These are phyloP conservation scores for Adansonia madagascariensis DNA, from an alignment of 441 rosid species.

Conservation along the genomic window DNA sequence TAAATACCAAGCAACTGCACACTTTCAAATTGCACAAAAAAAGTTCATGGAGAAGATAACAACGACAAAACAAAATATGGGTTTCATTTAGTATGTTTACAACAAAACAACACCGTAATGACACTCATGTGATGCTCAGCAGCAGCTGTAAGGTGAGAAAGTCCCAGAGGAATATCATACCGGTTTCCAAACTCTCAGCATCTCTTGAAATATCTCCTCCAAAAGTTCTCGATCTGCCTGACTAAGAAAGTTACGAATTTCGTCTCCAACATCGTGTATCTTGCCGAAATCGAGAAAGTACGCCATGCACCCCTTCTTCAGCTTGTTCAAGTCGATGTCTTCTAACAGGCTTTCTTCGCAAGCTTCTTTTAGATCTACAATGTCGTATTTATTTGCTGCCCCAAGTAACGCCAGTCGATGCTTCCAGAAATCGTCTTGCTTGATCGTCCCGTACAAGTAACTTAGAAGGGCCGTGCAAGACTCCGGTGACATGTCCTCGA, in stretches of 20 bases:
- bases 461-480: constrained; percentile 75
- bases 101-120: constrained; percentile 2
- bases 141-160: not conserved
- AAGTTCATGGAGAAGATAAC: too few species aligned
- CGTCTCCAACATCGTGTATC: constrained; percentile 81
- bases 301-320: constrained; percentile 82
- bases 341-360: constrained; percentile 89
- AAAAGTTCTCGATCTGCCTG: constrained; percentile 75
- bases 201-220: constrained; percentile 87
- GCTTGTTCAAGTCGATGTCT: constrained; percentile 76
- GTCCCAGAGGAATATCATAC: constrained; percentile 29
- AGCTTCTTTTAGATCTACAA: constrained; percentile 64
- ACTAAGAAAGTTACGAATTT: constrained; percentile 67
- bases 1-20: too few species aligned
- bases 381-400: constrained; percentile 85
- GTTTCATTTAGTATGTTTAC: not conserved
- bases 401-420: constrained; percentile 73
- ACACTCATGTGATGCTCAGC: not conserved
- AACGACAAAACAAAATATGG: not conserved
- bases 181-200: constrained; percentile 76
- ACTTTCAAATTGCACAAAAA: too few species aligned
- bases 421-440: constrained; percentile 83
- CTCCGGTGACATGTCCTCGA: constrained; percentile 78
- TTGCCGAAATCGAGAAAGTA: constrained; percentile 87
- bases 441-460: constrained; percentile 78